A percentile compares a stretch with the other conserved stretches of the same genome.
phyloP scores from a whole-genome alignment of 1,284 basidiomycete genomes.

The Trametes pubescens region DNA sequence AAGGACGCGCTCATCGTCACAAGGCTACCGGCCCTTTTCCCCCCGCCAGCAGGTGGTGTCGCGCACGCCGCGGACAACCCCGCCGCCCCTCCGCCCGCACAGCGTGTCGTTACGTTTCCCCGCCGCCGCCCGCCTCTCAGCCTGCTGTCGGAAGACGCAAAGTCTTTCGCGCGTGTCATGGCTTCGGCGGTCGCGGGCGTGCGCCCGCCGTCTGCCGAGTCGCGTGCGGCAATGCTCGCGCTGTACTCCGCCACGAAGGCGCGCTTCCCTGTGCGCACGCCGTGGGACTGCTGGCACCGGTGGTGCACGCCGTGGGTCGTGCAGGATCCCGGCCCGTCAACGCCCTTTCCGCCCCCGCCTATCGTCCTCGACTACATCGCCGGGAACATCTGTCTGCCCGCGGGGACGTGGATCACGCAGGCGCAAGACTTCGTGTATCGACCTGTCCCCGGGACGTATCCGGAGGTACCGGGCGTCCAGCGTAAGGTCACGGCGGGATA shows the following conservation, averaged over 20 bases:
- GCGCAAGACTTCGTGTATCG: slow-evolving; percentile 18
- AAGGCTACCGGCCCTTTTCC: slow-evolving; percentile 21
- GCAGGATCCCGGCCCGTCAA: slow-evolving; percentile 1
- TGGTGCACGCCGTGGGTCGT: slow-evolving; percentile 34
- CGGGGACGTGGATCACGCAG: slow-evolving; percentile 20
- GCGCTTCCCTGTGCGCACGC: slow-evolving; percentile 27
- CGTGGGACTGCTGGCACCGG: slow-evolving; percentile 38
- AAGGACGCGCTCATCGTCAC: slow-evolving; percentile 23
- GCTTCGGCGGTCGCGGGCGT: slow-evolving; percentile 21
- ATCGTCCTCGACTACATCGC: slow-evolving; percentile 28
- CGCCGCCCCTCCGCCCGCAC: slow-evolving; percentile 14
- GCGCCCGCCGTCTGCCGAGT: slow-evolving; percentile 24
- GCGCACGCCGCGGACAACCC: slow-evolving; percentile 13
- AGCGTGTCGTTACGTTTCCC: slow-evolving; percentile 24
- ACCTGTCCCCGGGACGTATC: slow-evolving; percentile 33
- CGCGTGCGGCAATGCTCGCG: slow-evolving; percentile 26
- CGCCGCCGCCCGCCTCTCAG: slow-evolving; percentile 30
- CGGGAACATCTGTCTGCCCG: slow-evolving; percentile 27
- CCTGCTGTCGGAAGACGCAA: slow-evolving; percentile 24
- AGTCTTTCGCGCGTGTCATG: slow-evolving; percentile 27
- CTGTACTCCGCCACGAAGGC: slow-evolving; percentile 25
- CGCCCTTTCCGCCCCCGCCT: not conserved
- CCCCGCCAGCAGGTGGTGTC: not conserved
- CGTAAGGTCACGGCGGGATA: slow-evolving; percentile 15
- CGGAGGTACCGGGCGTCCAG: slow-evolving; percentile 31